phyloP scores from a whole-genome alignment of 495 filamentous ascomycete species.

The Hyaloscypha variabilis region DNA sequence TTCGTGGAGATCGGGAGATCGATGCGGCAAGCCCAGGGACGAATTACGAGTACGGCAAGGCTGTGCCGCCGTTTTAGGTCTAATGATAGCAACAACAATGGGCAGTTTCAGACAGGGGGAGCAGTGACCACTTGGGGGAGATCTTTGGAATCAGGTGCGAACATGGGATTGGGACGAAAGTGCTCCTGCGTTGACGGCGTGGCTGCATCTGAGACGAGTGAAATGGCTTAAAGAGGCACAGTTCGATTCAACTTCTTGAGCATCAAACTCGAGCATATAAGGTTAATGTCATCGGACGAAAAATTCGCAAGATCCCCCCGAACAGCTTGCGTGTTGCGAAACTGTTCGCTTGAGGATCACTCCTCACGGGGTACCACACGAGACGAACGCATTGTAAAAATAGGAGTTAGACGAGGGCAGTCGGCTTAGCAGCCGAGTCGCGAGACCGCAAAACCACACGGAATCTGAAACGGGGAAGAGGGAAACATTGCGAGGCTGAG shows the following conservation, averaged over 20 bases:
- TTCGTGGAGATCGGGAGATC: conserved; percentile 4
- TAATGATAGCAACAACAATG: conserved; percentile 5
- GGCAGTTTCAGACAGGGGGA: neutral
- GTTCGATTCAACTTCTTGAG: conserved; percentile 5
- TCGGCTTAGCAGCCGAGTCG: neutral
- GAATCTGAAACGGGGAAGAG: neutral
- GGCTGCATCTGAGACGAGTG: neutral
- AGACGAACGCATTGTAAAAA: neutral
- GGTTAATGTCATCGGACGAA: conserved; percentile 5
- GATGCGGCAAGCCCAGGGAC: neutral
- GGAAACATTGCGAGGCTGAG: neutral
- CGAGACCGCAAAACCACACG: neutral
- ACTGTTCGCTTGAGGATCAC: neutral
- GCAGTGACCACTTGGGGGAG: neutral
- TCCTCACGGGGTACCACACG: neutral
- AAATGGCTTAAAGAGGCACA: conserved; percentile 1
- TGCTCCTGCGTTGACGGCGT: neutral
- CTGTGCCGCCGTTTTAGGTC: conserved; percentile 6
- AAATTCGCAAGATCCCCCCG: neutral
- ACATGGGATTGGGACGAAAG: neutral
- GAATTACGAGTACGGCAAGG: neutral
- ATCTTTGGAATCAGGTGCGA: neutral
- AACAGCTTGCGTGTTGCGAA: neutral
- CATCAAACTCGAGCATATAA: conserved; percentile 3
- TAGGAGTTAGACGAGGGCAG: neutral